These are phyloP conservation scores for Corymbia calophylla DNA, from an alignment of 441 rosid genomes.

Conservation along the genomic window DNA sequence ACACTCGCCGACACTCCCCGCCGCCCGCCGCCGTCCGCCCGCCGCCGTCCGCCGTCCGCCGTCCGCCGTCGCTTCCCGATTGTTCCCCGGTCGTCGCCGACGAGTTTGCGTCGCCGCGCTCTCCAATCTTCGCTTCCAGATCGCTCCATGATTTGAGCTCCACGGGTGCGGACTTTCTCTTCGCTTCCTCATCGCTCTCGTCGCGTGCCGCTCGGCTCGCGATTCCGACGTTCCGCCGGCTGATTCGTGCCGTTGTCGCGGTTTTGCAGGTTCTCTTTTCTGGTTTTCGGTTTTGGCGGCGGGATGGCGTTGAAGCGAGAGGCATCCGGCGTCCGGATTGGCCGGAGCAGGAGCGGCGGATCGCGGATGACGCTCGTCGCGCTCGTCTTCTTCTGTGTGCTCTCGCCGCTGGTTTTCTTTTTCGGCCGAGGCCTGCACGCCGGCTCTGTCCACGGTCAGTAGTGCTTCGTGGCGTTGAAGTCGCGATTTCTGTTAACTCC, in stretches of 20 bases:
- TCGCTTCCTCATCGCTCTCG: conserved; percentile 18
- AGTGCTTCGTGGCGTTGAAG: background rate
- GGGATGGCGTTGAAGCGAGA: conserved; percentile 83
- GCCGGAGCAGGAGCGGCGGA: conserved; percentile 40
- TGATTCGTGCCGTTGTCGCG: background rate
- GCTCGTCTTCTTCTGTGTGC: conserved; percentile 45
- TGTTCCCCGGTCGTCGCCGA: background rate
- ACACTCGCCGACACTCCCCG: background rate
- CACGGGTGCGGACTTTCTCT: background rate
- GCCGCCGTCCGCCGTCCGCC: background rate
- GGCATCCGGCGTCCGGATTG: conserved; percentile 26
- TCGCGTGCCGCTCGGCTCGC: conserved; percentile 12
- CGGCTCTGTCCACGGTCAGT: conserved; percentile 39
- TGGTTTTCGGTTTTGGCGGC: background rate
- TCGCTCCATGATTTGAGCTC: conserved; percentile 7
- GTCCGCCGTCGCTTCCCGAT: background rate
- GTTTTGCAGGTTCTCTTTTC: background rate
- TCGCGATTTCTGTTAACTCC: background rate
- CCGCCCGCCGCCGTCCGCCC: background rate
- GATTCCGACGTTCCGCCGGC: background rate
- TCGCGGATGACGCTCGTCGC: conserved; percentile 43
- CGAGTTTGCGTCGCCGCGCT: background rate
- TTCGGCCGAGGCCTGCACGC: conserved; percentile 52
- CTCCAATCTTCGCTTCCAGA: background rate
- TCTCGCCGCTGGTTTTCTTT: conserved; percentile 63